Percentiles rank a stretch among this genome's conserved stretches.
These are phyloP conservation scores for Starmerella bombi DNA, from an alignment of 805 yeast species.

Conservation along the genomic window DNA sequence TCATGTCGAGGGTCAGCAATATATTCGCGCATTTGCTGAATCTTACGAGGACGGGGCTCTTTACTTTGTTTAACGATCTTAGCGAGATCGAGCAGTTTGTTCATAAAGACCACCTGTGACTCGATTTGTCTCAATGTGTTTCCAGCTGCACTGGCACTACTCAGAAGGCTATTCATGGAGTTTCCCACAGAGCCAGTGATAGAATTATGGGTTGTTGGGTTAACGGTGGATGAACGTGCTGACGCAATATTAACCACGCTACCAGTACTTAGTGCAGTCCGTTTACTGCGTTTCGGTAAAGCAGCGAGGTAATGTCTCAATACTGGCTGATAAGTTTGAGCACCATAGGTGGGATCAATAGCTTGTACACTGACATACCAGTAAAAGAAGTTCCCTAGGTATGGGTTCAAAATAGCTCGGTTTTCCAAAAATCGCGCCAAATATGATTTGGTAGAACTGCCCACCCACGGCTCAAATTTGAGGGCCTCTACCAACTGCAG, in stretches of 20 bases:
- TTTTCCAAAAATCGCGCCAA: conserved; percentile 53
- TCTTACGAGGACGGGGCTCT: conserved; percentile 66
- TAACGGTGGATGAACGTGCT: neutral
- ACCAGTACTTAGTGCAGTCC: conserved; percentile 7
- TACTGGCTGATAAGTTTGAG: conserved; percentile 34
- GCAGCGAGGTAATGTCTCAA: conserved; percentile 34
- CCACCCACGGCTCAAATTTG: conserved; percentile 47
- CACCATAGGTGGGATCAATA: conserved; percentile 48
- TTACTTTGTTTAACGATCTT: conserved; percentile 47
- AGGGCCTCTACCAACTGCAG: conserved; percentile 86
- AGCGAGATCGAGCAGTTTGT: conserved; percentile 52
- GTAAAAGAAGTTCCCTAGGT: conserved; percentile 69
- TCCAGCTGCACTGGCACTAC: conserved; percentile 1
- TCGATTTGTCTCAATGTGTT: conserved; percentile 20
- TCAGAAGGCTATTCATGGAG: no score
- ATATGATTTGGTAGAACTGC: conserved; percentile 21
- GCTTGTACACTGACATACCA: conserved; percentile 83
- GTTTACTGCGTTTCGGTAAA: conserved; percentile 20
- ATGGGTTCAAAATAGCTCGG: conserved; percentile 49
- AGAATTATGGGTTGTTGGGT: neutral
- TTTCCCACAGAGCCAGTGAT: neutral
- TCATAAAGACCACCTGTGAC: conserved; percentile 57
- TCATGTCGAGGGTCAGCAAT: conserved; percentile 38
- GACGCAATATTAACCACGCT: no score
- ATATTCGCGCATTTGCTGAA: conserved; percentile 50